Evolutionary conservation across 257 asterid genomes (phyloP).

Genomic region (Agastache rugosa): DNA sequence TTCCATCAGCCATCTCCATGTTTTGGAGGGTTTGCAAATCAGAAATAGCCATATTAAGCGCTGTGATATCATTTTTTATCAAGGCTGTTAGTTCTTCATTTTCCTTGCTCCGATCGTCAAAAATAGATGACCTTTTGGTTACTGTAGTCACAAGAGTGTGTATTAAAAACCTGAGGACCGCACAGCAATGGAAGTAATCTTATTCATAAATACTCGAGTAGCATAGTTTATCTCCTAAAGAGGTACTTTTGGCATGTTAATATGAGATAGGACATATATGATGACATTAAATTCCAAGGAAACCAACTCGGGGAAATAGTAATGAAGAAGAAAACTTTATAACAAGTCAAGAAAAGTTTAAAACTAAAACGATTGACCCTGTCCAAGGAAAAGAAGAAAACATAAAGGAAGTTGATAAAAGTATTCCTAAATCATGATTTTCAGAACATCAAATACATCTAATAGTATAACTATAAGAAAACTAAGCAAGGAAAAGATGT

Average conservation of each 20-base stretch:
- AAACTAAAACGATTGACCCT: not conserved
- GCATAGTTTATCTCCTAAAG: not conserved
- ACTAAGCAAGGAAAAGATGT: not conserved
- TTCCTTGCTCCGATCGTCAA: constrained; percentile 87
- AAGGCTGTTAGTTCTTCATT: constrained; percentile 72
- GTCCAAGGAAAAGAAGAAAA: not conserved
- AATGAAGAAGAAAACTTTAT: not conserved
- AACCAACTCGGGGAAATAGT: not conserved
- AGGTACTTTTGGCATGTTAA: not conserved
- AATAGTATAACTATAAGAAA: constrained; percentile 2
- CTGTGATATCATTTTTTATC: constrained; percentile 74
- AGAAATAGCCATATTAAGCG: constrained; percentile 67
- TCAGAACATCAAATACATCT: constrained; percentile 20
- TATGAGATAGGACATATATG: not conserved
- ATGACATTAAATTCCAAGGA: constrained; percentile 18
- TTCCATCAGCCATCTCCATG: constrained; percentile 61
- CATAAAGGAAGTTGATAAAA: not conserved
- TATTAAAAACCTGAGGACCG: constrained; percentile 31
- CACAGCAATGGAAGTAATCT: constrained; percentile 10
- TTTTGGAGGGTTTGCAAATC: constrained; percentile 72
- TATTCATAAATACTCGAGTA: not conserved
- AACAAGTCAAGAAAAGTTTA: constrained; percentile 9
- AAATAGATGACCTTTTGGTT: constrained; percentile 78
- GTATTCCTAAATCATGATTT: not conserved
- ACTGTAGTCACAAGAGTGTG: constrained; percentile 46